These are phyloP conservation scores for Boletus subcaerulescens DNA, from an alignment of 768 basidiomycete species.

Conservation along the genomic window DNA sequence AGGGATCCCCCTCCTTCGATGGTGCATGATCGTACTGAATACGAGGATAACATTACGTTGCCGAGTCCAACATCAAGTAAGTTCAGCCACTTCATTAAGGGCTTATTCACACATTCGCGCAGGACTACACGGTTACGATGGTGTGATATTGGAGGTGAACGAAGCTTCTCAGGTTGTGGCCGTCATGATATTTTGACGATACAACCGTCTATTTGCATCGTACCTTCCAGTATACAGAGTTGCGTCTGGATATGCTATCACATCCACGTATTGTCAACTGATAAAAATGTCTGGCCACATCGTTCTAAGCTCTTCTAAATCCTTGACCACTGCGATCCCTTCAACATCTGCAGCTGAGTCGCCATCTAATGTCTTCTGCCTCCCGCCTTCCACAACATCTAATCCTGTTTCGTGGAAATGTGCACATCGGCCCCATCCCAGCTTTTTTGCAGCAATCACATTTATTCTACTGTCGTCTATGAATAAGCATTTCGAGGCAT, in stretches of 20 bases:
- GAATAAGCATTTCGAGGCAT: slow-evolving; percentile 73
- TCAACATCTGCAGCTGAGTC: slow-evolving; percentile 36
- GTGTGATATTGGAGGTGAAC: slow-evolving; percentile 76
- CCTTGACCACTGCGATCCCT: slow-evolving; percentile 49
- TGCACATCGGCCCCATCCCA: slow-evolving; percentile 72
- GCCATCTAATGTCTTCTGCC: slow-evolving; percentile 42
- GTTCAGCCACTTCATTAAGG: slow-evolving; percentile 26
- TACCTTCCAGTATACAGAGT: background rate
- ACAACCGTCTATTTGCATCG: background rate
- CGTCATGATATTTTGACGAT: slow-evolving; percentile 62
- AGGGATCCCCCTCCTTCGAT: slow-evolving; percentile 75
- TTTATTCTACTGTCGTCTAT: slow-evolving; percentile 76
- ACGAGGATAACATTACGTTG: slow-evolving; percentile 66
- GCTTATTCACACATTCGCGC: background rate
- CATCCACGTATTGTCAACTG: slow-evolving; percentile 6
- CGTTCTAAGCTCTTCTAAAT: slow-evolving; percentile 62
- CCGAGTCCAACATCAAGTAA: slow-evolving; percentile 68
- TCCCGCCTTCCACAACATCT: slow-evolving; percentile 62
- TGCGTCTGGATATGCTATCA: background rate
- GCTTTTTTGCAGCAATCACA: slow-evolving; percentile 57
- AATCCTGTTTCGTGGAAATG: slow-evolving; percentile 74
- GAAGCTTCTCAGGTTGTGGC: slow-evolving; percentile 75
- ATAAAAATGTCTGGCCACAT: slow-evolving; percentile 79
- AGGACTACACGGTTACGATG: slow-evolving; percentile 69
- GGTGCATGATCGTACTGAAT: slow-evolving; percentile 76